Conservation (phyloP, 116 monocot species). For the Trichopus zeylanicus region DNA sequence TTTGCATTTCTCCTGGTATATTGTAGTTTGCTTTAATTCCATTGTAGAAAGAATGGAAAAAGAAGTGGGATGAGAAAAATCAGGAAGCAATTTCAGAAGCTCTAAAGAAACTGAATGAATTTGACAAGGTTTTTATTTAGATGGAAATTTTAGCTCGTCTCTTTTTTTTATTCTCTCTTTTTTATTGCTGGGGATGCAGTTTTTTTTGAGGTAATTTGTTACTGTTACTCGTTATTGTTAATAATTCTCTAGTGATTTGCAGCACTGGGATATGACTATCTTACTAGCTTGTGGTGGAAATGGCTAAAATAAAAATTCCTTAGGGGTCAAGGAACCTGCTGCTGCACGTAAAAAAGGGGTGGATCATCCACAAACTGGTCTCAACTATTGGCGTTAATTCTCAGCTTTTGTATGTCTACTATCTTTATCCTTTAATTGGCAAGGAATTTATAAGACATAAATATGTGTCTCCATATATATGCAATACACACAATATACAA, state of each 20-base stretch:
- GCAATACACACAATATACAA: too few species aligned
- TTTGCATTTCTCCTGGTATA: not conserved
- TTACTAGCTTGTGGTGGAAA: not conserved
- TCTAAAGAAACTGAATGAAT: constrained; percentile 71
- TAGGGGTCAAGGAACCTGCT: too few species aligned
- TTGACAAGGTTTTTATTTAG: constrained; percentile 67
- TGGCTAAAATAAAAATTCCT: too few species aligned
- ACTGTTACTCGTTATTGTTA: not conserved
- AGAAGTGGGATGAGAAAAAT: constrained; percentile 91
- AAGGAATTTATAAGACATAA: too few species aligned
- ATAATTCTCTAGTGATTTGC: not conserved
- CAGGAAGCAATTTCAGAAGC: constrained; percentile 85
- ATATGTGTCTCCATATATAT: too few species aligned
- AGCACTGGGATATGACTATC: not conserved
- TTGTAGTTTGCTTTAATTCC: not conserved
- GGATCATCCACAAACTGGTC: too few species aligned
- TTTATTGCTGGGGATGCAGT: not conserved
- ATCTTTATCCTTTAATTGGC: too few species aligned
- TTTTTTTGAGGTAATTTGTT: too few species aligned
- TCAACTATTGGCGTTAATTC: too few species aligned
- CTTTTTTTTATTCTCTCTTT: too few species aligned
- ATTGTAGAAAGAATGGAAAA: constrained; percentile 85
- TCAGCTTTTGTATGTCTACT: too few species aligned
- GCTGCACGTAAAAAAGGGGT: too few species aligned
- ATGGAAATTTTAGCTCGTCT: not conserved